A percentile compares a stretch with the other conserved stretches of the same genome.
Evolutionary conservation across 768 basidiomycete genomes (phyloP).

Genomic region (Cystobasidiopsis lactophilus): DNA sequence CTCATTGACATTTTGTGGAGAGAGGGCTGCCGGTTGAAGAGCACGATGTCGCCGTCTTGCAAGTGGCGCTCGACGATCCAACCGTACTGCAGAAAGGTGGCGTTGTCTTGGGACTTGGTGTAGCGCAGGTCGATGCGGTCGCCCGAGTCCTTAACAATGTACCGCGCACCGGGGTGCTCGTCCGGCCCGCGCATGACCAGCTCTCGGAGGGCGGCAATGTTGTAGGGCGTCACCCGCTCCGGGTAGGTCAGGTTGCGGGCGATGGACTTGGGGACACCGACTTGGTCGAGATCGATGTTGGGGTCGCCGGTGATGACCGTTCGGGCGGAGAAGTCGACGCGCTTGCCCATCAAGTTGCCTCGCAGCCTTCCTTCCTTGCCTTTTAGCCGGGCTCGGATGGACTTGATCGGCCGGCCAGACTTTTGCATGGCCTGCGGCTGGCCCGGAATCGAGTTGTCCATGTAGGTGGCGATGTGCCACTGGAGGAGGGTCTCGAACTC

Average conservation of each 20-base stretch:
- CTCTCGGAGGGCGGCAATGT: constrained; percentile 80
- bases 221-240: constrained; percentile 94
- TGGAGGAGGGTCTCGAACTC: constrained; percentile 75
- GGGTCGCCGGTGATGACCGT: constrained; percentile 99
- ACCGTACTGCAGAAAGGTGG: constrained; percentile 82
- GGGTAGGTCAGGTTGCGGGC: constrained; percentile 97
- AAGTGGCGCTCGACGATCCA: constrained; percentile 97
- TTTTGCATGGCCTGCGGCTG: constrained; percentile 94
- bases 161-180: constrained; percentile 84
- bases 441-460: constrained; percentile 98
- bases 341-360: constrained; percentile 97
- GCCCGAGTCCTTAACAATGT: constrained; percentile 88
- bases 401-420: constrained; percentile 90
- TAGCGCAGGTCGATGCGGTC: constrained; percentile 92
- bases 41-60: constrained; percentile 92
- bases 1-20: constrained; percentile 99
- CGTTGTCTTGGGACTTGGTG: constrained; percentile 39
- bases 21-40: constrained; percentile 96
- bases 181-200: constrained; percentile 87
- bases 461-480: constrained; percentile 98
- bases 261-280: constrained; percentile 83
- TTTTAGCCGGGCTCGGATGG: constrained; percentile 91
- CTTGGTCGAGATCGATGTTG: constrained; percentile 84
- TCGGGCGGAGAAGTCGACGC: constrained; percentile 96
- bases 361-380: constrained; percentile 95